Percentiles rank a stretch among this genome's conserved stretches.
phyloP scores from a whole-genome alignment of 257 asterid species.

The Ajuga chamaepitys region DNA sequence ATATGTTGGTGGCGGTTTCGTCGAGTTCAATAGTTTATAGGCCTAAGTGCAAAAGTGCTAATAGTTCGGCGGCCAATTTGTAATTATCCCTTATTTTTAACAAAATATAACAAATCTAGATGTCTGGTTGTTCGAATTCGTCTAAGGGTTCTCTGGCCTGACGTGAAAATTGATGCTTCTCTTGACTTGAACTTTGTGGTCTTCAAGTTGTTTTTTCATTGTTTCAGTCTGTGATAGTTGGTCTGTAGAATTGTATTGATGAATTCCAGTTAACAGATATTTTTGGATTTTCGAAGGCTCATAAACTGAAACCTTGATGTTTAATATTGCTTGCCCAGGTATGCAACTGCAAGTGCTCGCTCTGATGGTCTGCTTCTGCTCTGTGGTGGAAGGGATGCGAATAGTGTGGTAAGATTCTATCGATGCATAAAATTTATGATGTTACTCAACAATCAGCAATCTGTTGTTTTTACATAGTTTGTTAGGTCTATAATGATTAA shows the following conservation, averaged over 20 bases:
- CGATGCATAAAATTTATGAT: conserved; percentile 7
- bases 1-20: too few species aligned
- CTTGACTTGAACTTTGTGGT: conserved; percentile 5
- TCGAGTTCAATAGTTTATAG: too few species aligned
- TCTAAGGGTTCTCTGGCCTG: not conserved
- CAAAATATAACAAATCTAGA: not conserved
- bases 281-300: not conserved
- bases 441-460: not conserved
- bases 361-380: conserved; percentile 98
- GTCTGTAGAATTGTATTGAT: not conserved
- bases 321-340: conserved; percentile 43
- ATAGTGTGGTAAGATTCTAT: conserved; percentile 68
- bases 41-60: too few species aligned
- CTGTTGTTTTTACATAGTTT: conserved; percentile 4
- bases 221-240: not conserved
- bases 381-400: conserved; percentile 98
- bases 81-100: too few species aligned
- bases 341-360: conserved; percentile 99
- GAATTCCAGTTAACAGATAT: not conserved
- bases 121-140: not conserved
- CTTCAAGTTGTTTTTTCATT: not conserved
- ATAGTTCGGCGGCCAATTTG: too few species aligned
- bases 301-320: conserved; percentile 1
- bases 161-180: not conserved
- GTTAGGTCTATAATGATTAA: not conserved